Conservation (phyloP, 148 eudicot genomes). For the Rhododendron griersonianum region DNA sequence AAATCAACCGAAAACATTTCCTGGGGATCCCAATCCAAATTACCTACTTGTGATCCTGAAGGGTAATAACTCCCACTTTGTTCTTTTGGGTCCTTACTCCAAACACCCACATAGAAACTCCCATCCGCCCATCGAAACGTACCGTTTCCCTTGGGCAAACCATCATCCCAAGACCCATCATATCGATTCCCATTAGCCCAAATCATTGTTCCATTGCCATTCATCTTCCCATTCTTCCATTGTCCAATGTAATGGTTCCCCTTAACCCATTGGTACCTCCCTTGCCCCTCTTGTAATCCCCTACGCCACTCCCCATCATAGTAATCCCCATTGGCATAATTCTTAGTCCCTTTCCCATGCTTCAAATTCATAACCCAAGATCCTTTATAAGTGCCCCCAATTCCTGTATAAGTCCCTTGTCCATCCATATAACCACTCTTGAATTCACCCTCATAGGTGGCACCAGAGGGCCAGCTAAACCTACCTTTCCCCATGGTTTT, state of each 20-base stretch:
- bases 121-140: constrained; percentile 59
- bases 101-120: constrained; percentile 61
- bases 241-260: constrained; percentile 68
- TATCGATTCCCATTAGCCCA: constrained; percentile 71
- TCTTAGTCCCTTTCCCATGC: constrained; percentile 68
- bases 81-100: constrained; percentile 62
- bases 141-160: constrained; percentile 76
- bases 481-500: constrained; percentile 80
- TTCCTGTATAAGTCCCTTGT: constrained; percentile 61
- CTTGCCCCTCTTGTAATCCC: constrained; percentile 77
- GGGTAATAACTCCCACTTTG: constrained; percentile 48
- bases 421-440: constrained; percentile 95
- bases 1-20: constrained; percentile 43
- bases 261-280: constrained; percentile 71
- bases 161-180: constrained; percentile 79
- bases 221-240: constrained; percentile 66
- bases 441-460: constrained; percentile 83
- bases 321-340: constrained; percentile 51
- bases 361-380: constrained; percentile 86
- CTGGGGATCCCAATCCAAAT: constrained; percentile 63
- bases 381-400: constrained; percentile 62
- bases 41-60: constrained; percentile 30
- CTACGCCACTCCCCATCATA: constrained; percentile 90
- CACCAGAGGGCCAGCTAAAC: constrained; percentile 93
- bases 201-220: constrained; percentile 55